Evolutionary conservation across 2,329 filamentous ascomycete species (phyloP).

Genomic region (Camptophora hylomeconis): DNA sequence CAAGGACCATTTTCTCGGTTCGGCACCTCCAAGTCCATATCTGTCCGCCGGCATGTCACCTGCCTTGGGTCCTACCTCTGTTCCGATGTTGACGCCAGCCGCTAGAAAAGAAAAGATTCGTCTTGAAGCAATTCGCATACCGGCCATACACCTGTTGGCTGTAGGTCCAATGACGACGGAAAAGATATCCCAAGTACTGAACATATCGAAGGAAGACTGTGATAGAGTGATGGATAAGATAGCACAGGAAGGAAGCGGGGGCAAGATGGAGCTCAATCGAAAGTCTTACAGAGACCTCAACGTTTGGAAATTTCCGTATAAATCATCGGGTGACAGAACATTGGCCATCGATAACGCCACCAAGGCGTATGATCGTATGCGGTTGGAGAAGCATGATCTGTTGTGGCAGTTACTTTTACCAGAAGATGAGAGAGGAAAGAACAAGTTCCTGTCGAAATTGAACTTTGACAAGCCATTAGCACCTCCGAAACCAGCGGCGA

Average conservation of each 20-base stretch:
- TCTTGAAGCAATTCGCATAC: conserved; percentile 31
- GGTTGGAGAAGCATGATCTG: conserved; percentile 46
- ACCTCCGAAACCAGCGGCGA: conserved; percentile 6
- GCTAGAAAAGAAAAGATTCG: conserved; percentile 20
- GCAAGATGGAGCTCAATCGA: conserved; percentile 42
- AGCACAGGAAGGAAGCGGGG: conserved; percentile 32
- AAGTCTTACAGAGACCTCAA: conserved; percentile 49
- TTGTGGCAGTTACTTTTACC: conserved; percentile 51
- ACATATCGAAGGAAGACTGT: conserved; percentile 36
- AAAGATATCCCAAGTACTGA: conserved; percentile 33
- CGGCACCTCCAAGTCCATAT: conserved; percentile 29
- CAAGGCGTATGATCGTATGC: conserved; percentile 48
- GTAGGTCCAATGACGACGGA: conserved; percentile 35
- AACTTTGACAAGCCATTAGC: conserved; percentile 28
- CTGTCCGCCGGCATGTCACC: conserved; percentile 24
- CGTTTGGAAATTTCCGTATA: conserved; percentile 48
- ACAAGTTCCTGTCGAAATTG: conserved; percentile 46
- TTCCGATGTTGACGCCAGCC: conserved; percentile 21
- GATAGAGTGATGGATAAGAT: conserved; percentile 38
- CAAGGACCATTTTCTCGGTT: conserved; percentile 16
- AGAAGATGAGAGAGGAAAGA: conserved; percentile 47
- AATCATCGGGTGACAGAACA: conserved; percentile 40
- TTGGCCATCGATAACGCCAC: conserved; percentile 50
- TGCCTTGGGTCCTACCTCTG: conserved; percentile 31
- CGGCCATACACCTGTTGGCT: conserved; percentile 41